Evolutionary conservation across 202 grass and related monocot species (phyloP).

Genomic region (Zizania palustris): DNA sequence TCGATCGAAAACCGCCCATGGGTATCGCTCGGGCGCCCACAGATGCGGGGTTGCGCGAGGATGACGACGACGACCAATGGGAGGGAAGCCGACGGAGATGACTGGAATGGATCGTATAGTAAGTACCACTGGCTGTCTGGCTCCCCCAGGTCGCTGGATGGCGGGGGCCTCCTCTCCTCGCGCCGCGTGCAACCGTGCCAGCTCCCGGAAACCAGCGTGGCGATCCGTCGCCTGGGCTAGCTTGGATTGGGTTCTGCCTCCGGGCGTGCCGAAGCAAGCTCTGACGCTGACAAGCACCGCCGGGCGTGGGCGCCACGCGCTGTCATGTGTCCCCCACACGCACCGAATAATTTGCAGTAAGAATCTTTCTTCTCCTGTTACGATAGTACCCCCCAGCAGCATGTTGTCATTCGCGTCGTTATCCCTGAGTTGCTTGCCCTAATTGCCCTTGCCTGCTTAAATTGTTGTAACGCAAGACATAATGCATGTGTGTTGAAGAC

Average conservation of each 20-base stretch:
- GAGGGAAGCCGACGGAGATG: too few species aligned
- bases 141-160: too few species aligned
- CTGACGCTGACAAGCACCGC: neutral
- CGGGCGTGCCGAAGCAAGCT: neutral
- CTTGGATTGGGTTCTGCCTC: too few species aligned
- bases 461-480: neutral
- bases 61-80: neutral
- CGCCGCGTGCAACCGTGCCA: too few species aligned
- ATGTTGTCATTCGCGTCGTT: neutral
- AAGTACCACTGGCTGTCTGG: too few species aligned
- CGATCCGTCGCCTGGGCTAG: too few species aligned
- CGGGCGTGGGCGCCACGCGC: neutral
- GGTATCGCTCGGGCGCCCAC: constrained; percentile 33
- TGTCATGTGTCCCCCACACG: constrained; percentile 14
- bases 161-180: too few species aligned
- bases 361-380: too few species aligned
- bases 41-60: constrained; percentile 18
- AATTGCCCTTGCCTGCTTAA: neutral
- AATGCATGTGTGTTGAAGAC: neutral
- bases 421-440: neutral
- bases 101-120: too few species aligned
- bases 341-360: neutral
- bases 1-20: constrained; percentile 36
- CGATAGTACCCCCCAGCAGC: too few species aligned
- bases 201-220: too few species aligned